Evolutionary conservation across 352 stramenopile genomes (phyloP).

Genomic region (Phytophthora melonis): DNA sequence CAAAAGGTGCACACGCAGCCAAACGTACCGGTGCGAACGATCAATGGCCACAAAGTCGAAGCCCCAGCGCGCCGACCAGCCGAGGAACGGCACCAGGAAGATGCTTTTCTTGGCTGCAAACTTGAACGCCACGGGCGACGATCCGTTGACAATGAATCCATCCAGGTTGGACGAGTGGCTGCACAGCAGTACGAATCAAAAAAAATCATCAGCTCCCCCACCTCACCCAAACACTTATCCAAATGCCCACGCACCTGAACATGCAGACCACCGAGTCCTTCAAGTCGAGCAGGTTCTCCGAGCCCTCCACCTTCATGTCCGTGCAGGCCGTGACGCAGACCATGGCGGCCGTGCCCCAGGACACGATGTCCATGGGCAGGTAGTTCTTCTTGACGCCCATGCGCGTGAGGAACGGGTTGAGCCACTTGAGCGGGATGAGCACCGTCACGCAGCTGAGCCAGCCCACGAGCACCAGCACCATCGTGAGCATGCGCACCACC

Average conservation of each 20-base stretch:
- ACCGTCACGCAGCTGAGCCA: constrained; percentile 79
- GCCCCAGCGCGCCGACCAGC: constrained; percentile 77
- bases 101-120: constrained; percentile 89
- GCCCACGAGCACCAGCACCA: constrained; percentile 73
- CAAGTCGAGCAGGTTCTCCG: constrained; percentile 57
- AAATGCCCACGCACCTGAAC: constrained; percentile 64
- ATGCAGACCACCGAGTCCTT: constrained; percentile 83
- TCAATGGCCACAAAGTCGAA: constrained; percentile 88
- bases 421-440: constrained; percentile 73
- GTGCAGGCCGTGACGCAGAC: constrained; percentile 66
- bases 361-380: constrained; percentile 79
- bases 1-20: not conserved
- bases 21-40: constrained; percentile 65
- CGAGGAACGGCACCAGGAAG: constrained; percentile 82
- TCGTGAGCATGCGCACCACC: constrained; percentile 71
- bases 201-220: not conserved
- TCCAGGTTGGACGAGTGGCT: constrained; percentile 88
- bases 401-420: constrained; percentile 55
- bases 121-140: constrained; percentile 78
- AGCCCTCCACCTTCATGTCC: constrained; percentile 57
- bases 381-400: constrained; percentile 82
- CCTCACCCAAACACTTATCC: too few species aligned
- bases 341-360: constrained; percentile 59
- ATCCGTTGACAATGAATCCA: constrained; percentile 83
- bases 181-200: not conserved